phyloP scores from a whole-genome alignment of 805 yeast genomes.

The Candida hungchunana region DNA sequence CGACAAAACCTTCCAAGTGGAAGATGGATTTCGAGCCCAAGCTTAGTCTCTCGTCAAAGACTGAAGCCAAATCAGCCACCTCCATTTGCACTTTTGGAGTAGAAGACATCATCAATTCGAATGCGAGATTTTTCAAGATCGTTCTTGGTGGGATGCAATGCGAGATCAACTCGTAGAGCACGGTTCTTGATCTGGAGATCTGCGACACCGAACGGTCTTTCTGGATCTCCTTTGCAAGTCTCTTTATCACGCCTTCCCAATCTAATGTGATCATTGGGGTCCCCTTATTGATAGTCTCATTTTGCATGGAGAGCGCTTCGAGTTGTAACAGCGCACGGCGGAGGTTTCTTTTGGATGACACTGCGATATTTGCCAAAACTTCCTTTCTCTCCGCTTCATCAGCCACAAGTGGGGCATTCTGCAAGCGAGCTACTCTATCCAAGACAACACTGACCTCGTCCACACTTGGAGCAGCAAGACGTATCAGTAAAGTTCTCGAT shows the following conservation, averaged over 20 bases:
- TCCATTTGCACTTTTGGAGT: too few relatives aligned
- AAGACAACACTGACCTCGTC: slow-evolving; percentile 58
- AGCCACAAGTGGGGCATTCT: slow-evolving; percentile 38
- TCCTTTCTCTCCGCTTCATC: slow-evolving; percentile 35
- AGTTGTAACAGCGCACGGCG: slow-evolving; percentile 73
- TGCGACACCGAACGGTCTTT: slow-evolving; percentile 60
- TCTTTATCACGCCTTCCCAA: slow-evolving; percentile 80
- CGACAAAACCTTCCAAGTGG: slow-evolving; percentile 92
- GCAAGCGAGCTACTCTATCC: slow-evolving; percentile 50
- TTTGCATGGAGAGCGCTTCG: slow-evolving; percentile 77
- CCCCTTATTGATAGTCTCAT: slow-evolving; percentile 42
- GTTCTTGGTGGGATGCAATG: slow-evolving; percentile 90
- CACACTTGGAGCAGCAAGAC: slow-evolving; percentile 76
- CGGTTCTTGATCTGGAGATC: slow-evolving; percentile 53
- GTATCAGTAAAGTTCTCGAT: slow-evolving; percentile 84
- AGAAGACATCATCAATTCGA: too few relatives aligned
- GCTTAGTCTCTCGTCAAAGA: slow-evolving; percentile 80
- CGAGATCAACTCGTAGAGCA: slow-evolving; percentile 77
- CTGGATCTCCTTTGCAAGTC: slow-evolving; percentile 56
- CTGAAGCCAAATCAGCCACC: slow-evolving; percentile 56
- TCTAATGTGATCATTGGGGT: slow-evolving; percentile 69
- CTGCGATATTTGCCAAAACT: slow-evolving; percentile 50
- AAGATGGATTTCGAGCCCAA: slow-evolving; percentile 86
- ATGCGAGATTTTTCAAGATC: slow-evolving; percentile 61
- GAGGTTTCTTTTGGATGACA: slow-evolving; percentile 61